Evolutionary conservation across 495 filamentous ascomycete genomes (phyloP).

Genomic region (Penicillium argentinense): DNA sequence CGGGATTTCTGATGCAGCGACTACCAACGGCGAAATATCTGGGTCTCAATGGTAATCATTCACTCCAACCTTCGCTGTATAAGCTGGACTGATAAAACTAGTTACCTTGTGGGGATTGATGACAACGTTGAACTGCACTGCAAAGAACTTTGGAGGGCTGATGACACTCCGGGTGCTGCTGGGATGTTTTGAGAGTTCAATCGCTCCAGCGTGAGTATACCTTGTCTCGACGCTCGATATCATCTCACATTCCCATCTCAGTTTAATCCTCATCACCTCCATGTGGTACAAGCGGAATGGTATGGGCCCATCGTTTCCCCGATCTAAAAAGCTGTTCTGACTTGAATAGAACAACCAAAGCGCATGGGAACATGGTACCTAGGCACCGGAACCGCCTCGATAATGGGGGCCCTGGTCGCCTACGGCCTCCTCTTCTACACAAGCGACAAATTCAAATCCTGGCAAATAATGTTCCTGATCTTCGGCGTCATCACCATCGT

Average conservation of each 20-base stretch:
- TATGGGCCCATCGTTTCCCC: not conserved
- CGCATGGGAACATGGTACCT: constrained; percentile 65
- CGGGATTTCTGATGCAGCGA: constrained; percentile 45
- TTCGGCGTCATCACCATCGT: constrained; percentile 39
- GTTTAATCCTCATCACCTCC: constrained; percentile 31
- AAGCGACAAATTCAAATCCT: constrained; percentile 28
- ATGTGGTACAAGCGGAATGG: constrained; percentile 35
- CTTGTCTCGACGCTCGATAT: constrained; percentile 41
- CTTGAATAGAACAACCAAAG: constrained; percentile 53
- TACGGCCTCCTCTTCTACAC: constrained; percentile 36
- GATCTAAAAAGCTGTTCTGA: too few species aligned
- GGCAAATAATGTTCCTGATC: constrained; percentile 43
- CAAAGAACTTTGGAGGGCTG: constrained; percentile 47
- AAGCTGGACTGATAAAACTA: constrained; percentile 6
- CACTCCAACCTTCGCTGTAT: too few species aligned
- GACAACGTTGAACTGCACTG: constrained; percentile 55
- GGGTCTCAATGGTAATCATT: constrained; percentile 41
- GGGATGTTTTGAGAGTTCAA: constrained; percentile 65
- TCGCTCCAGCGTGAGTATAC: constrained; percentile 54
- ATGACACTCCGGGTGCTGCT: constrained; percentile 58
- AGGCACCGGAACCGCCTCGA: constrained; percentile 62
- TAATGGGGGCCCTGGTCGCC: constrained; percentile 59
- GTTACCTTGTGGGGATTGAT: constrained; percentile 60
- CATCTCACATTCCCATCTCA: constrained; percentile 41
- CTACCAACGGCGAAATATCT: constrained; percentile 49